Percentiles rank a stretch among this genome's conserved stretches.
phyloP scores from a whole-genome alignment of 768 basidiomycete species.

The Amanita inopinata region DNA sequence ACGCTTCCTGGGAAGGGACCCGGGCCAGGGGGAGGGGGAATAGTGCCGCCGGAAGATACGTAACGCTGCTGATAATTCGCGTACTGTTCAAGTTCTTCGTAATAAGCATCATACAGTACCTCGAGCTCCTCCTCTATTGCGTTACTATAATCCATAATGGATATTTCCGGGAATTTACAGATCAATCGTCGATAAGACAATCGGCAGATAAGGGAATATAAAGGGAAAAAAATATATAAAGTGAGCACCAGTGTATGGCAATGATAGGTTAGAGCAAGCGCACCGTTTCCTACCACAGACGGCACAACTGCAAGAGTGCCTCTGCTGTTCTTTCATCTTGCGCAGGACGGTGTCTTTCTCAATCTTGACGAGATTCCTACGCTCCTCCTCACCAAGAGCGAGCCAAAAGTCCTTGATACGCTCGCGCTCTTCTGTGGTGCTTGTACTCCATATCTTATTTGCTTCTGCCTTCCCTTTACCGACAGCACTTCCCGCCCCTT shows the following conservation, averaged over 20 bases:
- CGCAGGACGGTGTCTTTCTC: constrained; percentile 96
- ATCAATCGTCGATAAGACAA: constrained; percentile 17
- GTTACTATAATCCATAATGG: constrained; percentile 39
- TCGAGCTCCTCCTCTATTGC: constrained; percentile 99
- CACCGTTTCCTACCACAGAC: constrained; percentile 96
- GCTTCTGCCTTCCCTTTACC: constrained; percentile 26
- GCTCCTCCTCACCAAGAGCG: constrained; percentile 82
- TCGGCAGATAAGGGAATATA: constrained; percentile 11
- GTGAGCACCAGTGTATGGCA: constrained; percentile 16
- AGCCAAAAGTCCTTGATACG: constrained; percentile 99
- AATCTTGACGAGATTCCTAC: constrained; percentile 86
- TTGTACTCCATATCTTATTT: constrained; percentile 93
- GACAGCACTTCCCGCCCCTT: constrained; percentile 24
- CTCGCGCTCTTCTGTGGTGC: constrained; percentile 86
- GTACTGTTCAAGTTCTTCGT: constrained; percentile 99
- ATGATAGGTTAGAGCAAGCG: constrained; percentile 27
- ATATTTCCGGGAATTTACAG: constrained; percentile 11
- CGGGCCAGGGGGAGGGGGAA: constrained; percentile 89
- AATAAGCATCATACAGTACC: constrained; percentile 99
- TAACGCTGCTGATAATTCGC: constrained; percentile 97
- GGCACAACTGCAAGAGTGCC: constrained; percentile 90
- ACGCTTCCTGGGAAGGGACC: constrained; percentile 98
- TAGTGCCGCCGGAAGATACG: constrained; percentile 79
- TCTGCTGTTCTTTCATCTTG: constrained; percentile 99
- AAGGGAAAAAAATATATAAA: constrained; percentile 18